These are phyloP conservation scores for Styphnolobium japonicum DNA, from an alignment of 306 rosid species.

Conservation along the genomic window DNA sequence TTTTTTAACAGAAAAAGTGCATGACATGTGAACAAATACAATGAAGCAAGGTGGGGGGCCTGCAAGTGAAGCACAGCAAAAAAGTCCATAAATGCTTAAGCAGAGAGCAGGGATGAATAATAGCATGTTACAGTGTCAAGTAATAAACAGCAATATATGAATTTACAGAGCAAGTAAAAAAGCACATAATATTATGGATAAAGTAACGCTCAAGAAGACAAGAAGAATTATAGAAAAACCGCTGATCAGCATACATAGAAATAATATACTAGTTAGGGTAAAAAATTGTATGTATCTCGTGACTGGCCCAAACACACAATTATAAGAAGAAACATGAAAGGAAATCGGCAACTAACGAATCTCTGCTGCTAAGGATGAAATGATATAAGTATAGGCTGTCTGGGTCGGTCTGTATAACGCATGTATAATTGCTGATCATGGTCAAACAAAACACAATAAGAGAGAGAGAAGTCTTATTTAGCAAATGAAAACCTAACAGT, in stretches of 20 bases:
- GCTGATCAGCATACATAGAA: not conserved
- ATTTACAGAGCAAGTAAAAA: not conserved
- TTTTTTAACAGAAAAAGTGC: conserved; percentile 37
- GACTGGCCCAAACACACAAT: conserved; percentile 10
- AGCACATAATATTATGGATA: not conserved
- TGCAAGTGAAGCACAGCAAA: conserved; percentile 24
- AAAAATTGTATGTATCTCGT: not conserved
- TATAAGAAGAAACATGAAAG: not conserved
- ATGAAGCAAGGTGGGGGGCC: not conserved
- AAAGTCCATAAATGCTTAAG: not conserved
- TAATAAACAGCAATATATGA: not conserved
- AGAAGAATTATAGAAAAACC: not conserved
- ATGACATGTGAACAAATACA: conserved; percentile 57
- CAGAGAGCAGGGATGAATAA: not conserved
- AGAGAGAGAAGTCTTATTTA: not conserved
- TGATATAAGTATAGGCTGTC: not conserved
- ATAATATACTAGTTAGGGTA: not conserved
- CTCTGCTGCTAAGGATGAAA: not conserved
- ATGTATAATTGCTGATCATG: not conserved
- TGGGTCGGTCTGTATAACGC: too few relatives aligned
- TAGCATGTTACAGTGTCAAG: not conserved
- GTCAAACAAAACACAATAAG: not conserved
- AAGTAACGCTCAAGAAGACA: not conserved
- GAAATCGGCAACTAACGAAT: not conserved
- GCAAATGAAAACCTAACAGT: not conserved